Evolutionary conservation across 202 grass and related monocot species (phyloP), one percentile per base, ranked within the genome.

Genomic region (Setaria viridis): DNA sequence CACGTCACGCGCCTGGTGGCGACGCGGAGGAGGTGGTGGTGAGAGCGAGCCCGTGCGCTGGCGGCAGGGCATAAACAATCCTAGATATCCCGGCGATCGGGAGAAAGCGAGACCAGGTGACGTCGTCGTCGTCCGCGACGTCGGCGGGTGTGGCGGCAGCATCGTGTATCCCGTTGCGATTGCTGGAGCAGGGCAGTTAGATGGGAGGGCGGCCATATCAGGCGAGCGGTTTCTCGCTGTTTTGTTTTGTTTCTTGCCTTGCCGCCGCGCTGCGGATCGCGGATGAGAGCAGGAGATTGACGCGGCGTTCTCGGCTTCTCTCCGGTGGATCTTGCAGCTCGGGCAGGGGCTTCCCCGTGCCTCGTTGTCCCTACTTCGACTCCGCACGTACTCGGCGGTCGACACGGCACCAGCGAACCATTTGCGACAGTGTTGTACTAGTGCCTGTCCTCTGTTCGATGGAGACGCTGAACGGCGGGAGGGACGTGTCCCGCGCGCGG

Each of bases 1-100:
- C 87, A 89, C 87, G 82, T 89, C 56, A 77, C 70, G 55, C 54
- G 21, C 21, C 55, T 29, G 21, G 21, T 10, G 58, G 21, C 3
- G 53, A 85, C 62, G 73, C 69, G 45, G 49, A 16, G 72, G 77
- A 41, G 39, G 39, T 41, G 4, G 39, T 6, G 39, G 39, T 11
- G 68, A 59, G 37, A 39, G 39, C 85, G 49, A 17, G 72, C 29
- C 56, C 8, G 43, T 70, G 72, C 13, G 85, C 71, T 87, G 63
- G 51, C 49, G n/a, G 55, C 72, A 30, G 13, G 7, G 19, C 6
- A 0, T 30, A 58, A 86, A 64, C 21, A 13, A 73, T n/a, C 45
- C 1, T 3, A 16, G 67, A 80, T 54, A 37, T 57, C 64, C 69
- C 1, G 25, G 55, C 6, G 32, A 39, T 4, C 13, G 62, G 62